Evolutionary conservation across 163 green algal genomes (phyloP).

Genomic region (Chlorella variabilis): DNA sequence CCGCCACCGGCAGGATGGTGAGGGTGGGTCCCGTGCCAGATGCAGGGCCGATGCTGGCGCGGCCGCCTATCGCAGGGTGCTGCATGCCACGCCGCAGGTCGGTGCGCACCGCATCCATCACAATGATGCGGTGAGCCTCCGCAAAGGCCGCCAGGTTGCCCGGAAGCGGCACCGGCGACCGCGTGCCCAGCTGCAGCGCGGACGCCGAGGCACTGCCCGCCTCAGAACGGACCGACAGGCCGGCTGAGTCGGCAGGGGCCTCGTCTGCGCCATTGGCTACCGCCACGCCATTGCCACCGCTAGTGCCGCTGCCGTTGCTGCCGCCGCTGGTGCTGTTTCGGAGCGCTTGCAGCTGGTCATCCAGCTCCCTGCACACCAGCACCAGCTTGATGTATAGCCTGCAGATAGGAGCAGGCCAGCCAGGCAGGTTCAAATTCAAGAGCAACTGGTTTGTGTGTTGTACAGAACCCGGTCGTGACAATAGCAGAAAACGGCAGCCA

Average conservation of each 20-base stretch:
- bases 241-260: neutral
- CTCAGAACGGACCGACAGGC: neutral
- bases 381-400: conserved; percentile 57
- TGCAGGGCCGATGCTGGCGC: neutral
- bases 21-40: neutral
- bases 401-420: neutral
- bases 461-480: neutral
- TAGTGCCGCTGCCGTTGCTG: neutral
- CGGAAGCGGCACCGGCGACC: conserved; percentile 17
- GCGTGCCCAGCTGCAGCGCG: neutral
- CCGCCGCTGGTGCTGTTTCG: neutral
- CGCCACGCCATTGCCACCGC: neutral
- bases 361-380: conserved; percentile 49
- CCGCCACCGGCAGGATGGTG: conserved; percentile 41
- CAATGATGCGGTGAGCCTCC: conserved; percentile 63
- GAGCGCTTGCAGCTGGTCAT: conserved; percentile 15
- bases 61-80: neutral
- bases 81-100: conserved; percentile 33
- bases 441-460: neutral
- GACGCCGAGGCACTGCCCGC: neutral
- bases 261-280: conserved; percentile 5
- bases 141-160: conserved; percentile 55
- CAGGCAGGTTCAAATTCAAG: too few species aligned
- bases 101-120: conserved; percentile 58
- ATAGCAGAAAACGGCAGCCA: too few species aligned